A percentile compares a stretch with the other conserved stretches of the same genome.
Conservation (phyloP, 495 filamentous ascomycete genomes). For the Terfezia claveryi region DNA sequence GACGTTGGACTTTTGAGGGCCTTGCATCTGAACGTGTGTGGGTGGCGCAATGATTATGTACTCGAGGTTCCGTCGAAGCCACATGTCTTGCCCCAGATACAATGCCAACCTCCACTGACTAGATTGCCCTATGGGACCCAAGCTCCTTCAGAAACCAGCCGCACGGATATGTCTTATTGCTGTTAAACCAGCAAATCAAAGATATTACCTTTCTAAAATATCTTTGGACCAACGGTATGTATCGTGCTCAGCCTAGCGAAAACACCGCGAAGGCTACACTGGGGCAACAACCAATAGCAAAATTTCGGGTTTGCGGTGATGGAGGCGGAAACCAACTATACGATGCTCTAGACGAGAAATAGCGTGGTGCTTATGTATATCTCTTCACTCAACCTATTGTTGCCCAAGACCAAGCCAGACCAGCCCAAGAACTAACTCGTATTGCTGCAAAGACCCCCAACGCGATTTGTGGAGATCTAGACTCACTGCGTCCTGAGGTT, state of each 20-base stretch:
- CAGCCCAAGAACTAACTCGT: neutral
- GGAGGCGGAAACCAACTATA: conserved; percentile 71
- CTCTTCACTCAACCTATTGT: neutral
- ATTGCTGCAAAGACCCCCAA: conserved; percentile 29
- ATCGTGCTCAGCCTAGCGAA: neutral
- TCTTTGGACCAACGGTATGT: conserved; percentile 36
- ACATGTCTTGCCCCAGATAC: too few species aligned
- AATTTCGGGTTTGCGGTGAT: conserved; percentile 52
- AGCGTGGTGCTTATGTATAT: conserved; percentile 9
- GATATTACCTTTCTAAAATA: conserved; percentile 26
- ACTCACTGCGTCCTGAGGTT: conserved; percentile 44
- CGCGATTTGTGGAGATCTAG: conserved; percentile 67
- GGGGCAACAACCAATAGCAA: neutral
- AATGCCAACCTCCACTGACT: too few species aligned
- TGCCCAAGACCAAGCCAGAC: neutral
- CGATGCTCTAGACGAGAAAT: conserved; percentile 26
- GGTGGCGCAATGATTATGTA: too few species aligned
- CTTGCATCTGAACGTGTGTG: too few species aligned
- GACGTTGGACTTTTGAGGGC: too few species aligned
- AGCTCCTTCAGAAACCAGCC: too few species aligned
- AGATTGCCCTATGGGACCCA: too few species aligned
- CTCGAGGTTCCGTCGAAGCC: too few species aligned
- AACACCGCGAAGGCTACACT: neutral
- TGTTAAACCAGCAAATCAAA: conserved; percentile 52
- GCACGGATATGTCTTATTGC: conserved; percentile 24